Evolutionary conservation across 805 yeast genomes (phyloP), one percentile per base, ranked within the genome.

Genomic region (Sporopachydermia lactativora): DNA sequence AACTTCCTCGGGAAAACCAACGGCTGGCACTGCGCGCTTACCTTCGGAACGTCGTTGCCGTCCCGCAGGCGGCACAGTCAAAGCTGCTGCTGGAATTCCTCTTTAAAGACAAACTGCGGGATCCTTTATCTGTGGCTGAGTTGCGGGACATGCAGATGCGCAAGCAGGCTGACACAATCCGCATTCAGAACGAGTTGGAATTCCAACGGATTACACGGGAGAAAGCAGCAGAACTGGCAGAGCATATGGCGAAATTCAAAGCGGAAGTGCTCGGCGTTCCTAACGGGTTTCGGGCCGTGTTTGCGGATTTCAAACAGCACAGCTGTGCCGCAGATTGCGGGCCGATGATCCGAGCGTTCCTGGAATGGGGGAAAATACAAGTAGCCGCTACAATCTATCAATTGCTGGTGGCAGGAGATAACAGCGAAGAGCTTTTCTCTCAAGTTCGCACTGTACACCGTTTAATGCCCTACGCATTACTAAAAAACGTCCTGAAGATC

Each of bases 321-420:
- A 55, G 61, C 0, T 62, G 60, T 11, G 68, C 82, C 4, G 59
- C 59, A 8, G 73, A 81, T 5, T 62, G 85, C 39, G 73, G 89
- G 4, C 80, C 81, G 2, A 65, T 81, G 34, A 63, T 86, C 36
- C 66, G 68, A 46, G 71, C 82, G 38, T 77, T 88, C 47, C 65
- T 84, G 35, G 85, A 82, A 49, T 80, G 95, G 84, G 72, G 80
- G 45, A 75, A 85, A 45, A 71, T 89, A 6, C 89, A 86, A 54
- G 58, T 84, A 5, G 84, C 96, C 0, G 81, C 95, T 0, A 79
- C 95, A 0, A 60, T 89, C 2, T 88, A 83, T 58, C 85, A 83
- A 47, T 49, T 81, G 34, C 80, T 86, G 49, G 63, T 89, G 17
- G 92, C 89, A 1, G 78, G 74, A 41, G 97, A 89, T 54, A 74